Conservation (phyloP, 371 early-diverging fungal species). For the Thermomucor indicae-seudaticae region DNA sequence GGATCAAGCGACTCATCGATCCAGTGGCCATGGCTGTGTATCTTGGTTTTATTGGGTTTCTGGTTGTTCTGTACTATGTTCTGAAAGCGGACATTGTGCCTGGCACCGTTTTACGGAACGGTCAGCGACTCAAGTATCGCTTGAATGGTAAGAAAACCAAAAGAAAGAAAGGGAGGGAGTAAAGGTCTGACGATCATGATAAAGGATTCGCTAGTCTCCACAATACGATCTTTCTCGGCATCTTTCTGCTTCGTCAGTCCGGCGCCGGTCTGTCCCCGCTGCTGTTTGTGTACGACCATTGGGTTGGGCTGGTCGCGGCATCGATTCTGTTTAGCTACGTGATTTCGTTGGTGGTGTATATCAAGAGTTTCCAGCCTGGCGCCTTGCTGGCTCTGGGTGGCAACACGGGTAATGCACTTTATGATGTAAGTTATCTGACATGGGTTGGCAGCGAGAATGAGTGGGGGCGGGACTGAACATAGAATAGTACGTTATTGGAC, state of each 20-base stretch:
- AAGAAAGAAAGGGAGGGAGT: not conserved
- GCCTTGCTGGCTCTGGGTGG: conserved; percentile 82
- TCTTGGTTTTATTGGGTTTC: conserved; percentile 63
- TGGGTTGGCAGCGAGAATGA: too few relatives aligned
- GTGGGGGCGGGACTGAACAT: too few relatives aligned
- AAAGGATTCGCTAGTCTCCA: conserved; percentile 45
- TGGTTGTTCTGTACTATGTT: conserved; percentile 60
- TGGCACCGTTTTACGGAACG: conserved; percentile 72
- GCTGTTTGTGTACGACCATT: conserved; percentile 80
- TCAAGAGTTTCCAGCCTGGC: conserved; percentile 66
- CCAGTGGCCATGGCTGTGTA: conserved; percentile 56
- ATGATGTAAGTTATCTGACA: conserved; percentile 70
- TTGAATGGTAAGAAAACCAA: conserved; percentile 59
- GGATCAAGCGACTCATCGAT: conserved; percentile 36
- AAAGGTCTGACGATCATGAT: not conserved
- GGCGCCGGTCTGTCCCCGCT: conserved; percentile 26
- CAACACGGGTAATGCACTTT: conserved; percentile 80
- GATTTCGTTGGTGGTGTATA: conserved; percentile 68
- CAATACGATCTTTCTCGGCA: conserved; percentile 50
- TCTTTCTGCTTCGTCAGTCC: conserved; percentile 20
- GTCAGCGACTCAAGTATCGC: conserved; percentile 61
- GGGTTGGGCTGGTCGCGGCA: conserved; percentile 64
- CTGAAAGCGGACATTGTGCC: conserved; percentile 65
- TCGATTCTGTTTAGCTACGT: conserved; percentile 66
- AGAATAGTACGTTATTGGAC: conserved; percentile 70